phyloP scores from a whole-genome alignment of 169 alveolate species.

The Eimeria acervulina region DNA sequence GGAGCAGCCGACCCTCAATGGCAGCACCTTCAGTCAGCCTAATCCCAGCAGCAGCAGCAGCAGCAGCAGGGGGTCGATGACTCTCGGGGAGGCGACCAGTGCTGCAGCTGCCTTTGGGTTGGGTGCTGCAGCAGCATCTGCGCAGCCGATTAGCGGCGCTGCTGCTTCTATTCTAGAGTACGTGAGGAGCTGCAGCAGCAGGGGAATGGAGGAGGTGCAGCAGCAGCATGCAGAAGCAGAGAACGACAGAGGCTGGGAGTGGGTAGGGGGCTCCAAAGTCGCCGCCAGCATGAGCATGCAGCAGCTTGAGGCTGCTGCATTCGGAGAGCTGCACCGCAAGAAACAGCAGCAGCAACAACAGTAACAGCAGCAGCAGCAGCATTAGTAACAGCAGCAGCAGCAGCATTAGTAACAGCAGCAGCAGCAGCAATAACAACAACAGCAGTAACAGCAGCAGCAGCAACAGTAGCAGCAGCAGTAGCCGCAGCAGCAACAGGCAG shows the following conservation, averaged over 20 bases:
- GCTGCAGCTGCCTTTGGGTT: conserved; percentile 73
- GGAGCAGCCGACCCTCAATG: background rate
- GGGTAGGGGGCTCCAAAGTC: conserved; percentile 76
- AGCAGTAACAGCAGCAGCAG: conserved; percentile 21
- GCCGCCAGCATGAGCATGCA: conserved; percentile 56
- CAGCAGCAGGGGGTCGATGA: conserved; percentile 2
- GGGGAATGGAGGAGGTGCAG: conserved; percentile 1
- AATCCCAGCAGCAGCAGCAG: conserved; percentile 22
- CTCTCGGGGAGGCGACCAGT: background rate
- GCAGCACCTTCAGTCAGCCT: conserved; percentile 12
- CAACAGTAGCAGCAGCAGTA: conserved; percentile 28
- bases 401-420: conserved; percentile 27
- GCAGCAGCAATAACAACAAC: background rate
- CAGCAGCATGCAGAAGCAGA: conserved; percentile 55
- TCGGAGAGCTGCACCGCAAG: conserved; percentile 62
- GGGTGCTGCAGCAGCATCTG: background rate
- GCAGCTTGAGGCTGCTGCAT: conserved; percentile 65
- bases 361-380: background rate
- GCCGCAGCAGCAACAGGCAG: conserved; percentile 37
- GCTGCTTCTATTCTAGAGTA: conserved; percentile 53
- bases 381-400: background rate
- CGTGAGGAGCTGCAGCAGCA: conserved; percentile 59
- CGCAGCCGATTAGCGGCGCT: conserved; percentile 42
- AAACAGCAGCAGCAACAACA: conserved; percentile 42
- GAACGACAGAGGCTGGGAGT: conserved; percentile 44